Percentiles rank a stretch among this genome's conserved stretches.
Evolutionary conservation across 176 grass and related monocot genomes (phyloP).

Genomic region (Oryza meridionalis): DNA sequence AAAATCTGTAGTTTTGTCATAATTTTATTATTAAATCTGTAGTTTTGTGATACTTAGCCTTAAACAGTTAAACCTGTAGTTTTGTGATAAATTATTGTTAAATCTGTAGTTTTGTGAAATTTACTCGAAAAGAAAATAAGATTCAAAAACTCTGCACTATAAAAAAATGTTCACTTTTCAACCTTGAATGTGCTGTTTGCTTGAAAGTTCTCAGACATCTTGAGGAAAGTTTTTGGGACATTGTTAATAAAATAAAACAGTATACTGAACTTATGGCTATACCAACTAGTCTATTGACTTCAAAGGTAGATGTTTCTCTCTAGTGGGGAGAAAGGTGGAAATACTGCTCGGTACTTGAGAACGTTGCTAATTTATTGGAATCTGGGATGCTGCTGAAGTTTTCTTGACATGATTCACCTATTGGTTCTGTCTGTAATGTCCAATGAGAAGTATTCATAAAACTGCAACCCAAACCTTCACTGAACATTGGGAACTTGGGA

Average conservation of each 20-base stretch:
- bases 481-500: neutral
- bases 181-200: neutral
- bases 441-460: slow-evolving; percentile 11
- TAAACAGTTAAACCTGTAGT: no score
- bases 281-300: neutral
- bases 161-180: neutral
- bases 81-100: no score
- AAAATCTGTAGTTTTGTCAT: no score
- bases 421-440: neutral
- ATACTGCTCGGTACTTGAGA: neutral
- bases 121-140: neutral
- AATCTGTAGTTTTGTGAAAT: no score
- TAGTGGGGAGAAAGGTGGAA: neutral
- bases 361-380: neutral
- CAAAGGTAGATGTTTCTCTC: neutral
- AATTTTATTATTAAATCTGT: no score
- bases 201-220: neutral
- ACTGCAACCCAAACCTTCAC: neutral
- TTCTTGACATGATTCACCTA: slow-evolving; percentile 9
- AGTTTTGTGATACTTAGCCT: no score
- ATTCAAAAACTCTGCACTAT: neutral
- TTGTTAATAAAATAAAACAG: neutral
- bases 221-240: neutral
- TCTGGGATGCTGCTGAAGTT: neutral
- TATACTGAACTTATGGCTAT: neutral